Base-by-base conservation (phyloP, 768 basidiomycete genomes). In the Strobilomyces echinocephalus region DNA sequence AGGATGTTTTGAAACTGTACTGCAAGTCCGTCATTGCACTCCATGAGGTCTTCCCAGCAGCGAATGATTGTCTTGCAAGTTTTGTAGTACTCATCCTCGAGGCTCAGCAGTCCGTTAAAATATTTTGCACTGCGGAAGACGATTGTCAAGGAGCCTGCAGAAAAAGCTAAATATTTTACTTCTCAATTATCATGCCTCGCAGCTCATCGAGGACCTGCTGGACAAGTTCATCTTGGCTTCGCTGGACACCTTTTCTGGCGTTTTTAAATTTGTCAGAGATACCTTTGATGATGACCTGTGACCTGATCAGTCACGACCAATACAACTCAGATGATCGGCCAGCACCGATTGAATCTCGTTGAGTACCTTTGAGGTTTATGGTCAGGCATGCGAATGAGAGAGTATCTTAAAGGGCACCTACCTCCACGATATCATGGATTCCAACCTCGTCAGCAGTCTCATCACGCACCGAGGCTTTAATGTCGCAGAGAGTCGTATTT, bases 51-150 rank as follows among this genome's bases (percentile, higher is more conserved):
- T 36, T 79, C 77, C 55, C 77, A 69, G 18, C 68, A 69, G 44
- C 63, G 58, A 45, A 73, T 63, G 34, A 81, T 67, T 30, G 72
- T 67, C 40, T 71, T 69, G 53, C 77, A 72, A 49, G 73, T 70
- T 24, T 55, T 65, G 35, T 77, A 71, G 57, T 84, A 85, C 49
- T 78, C 76, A 49, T 75, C 73, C 59, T 84, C 81, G 16, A 85
- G 73, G 49, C 76, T 74, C 30, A 85, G 75, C 30, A 87, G 65
- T 14, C 56, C 64, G 59, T 84, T 81, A 65, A 79, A 83, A 58
- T 80, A 75, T 18, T 58, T 65, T 39, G 73, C 72, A 49, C 85
- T 87, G 54, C 4, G 20, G 49, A 38, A 28, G 9, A 48, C 40
- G 18, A 9, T 43, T 52, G 38, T 59, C 51, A 56, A 39, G 16